A percentile compares a stretch with the other conserved stretches of the same genome.
Evolutionary conservation across 2,329 filamentous ascomycete genomes (phyloP).

Genomic region (Podosphaera leucotricha): DNA sequence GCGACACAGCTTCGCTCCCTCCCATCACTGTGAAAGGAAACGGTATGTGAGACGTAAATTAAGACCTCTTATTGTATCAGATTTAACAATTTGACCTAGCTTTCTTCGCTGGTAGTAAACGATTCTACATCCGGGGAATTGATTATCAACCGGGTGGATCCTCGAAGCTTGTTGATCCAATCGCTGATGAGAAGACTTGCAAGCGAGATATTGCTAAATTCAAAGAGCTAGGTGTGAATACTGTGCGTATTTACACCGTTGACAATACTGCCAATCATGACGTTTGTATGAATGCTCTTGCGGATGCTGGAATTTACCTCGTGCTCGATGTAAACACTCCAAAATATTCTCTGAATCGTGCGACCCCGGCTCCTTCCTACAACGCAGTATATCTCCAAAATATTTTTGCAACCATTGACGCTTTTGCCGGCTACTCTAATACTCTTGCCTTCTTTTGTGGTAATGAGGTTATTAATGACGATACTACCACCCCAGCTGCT

Average conservation of each 20-base stretch:
- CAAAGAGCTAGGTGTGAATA: slow-evolving; percentile 46
- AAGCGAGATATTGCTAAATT: slow-evolving; percentile 42
- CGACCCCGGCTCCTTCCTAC: slow-evolving; percentile 34
- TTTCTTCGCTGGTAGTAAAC: slow-evolving; percentile 13
- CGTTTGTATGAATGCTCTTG: slow-evolving; percentile 41
- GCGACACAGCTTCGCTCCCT: slow-evolving; percentile 8
- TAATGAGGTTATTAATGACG: slow-evolving; percentile 34
- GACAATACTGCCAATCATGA: slow-evolving; percentile 47
- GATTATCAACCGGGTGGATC: slow-evolving; percentile 33
- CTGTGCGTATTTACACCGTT: slow-evolving; percentile 48
- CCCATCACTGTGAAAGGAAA: slow-evolving; percentile 15
- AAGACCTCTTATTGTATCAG: neutral
- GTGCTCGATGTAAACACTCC: slow-evolving; percentile 49
- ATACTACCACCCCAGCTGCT: slow-evolving; percentile 24
- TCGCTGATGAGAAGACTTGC: slow-evolving; percentile 34
- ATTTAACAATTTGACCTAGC: slow-evolving; percentile 6
- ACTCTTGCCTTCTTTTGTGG: slow-evolving; percentile 40
- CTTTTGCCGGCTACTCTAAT: slow-evolving; percentile 42
- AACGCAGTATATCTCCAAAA: slow-evolving; percentile 48
- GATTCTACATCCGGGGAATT: slow-evolving; percentile 34
- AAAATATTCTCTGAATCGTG: slow-evolving; percentile 43
- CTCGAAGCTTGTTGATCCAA: slow-evolving; percentile 29
- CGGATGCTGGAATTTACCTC: slow-evolving; percentile 49
- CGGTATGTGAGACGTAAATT: slow-evolving; percentile 8
- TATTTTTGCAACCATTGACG: slow-evolving; percentile 47